Conservation (phyloP, 106 monocot genomes). For the Platanthera guangdongensis region DNA sequence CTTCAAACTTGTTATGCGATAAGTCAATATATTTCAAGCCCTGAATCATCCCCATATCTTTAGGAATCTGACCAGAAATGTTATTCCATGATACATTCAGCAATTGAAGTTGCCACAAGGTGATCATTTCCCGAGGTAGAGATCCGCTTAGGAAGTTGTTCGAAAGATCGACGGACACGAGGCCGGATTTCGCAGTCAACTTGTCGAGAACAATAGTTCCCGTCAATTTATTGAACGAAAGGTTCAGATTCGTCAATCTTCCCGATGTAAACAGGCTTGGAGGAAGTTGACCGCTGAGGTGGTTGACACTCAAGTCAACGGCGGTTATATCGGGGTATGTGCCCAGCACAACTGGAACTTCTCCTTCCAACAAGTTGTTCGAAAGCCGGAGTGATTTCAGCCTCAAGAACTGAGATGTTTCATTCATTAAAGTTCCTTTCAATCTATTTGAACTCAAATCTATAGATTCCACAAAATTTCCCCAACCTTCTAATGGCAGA, state of each 20-base stretch:
- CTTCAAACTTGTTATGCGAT: conserved; percentile 46
- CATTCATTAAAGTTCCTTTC: conserved; percentile 48
- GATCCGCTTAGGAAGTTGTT: conserved; percentile 50
- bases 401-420: conserved; percentile 64
- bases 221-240: conserved; percentile 65
- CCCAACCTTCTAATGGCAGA: conserved; percentile 51
- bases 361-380: conserved; percentile 56
- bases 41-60: conserved; percentile 38
- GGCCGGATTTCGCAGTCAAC: conserved; percentile 17
- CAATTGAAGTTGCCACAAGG: conserved; percentile 24
- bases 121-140: conserved; percentile 32
- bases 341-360: conserved; percentile 55
- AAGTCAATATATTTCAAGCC: conserved; percentile 45
- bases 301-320: conserved; percentile 61
- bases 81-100: conserved; percentile 54
- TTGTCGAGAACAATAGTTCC: conserved; percentile 34
- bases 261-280: conserved; percentile 39
- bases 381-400: conserved; percentile 47
- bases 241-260: conserved; percentile 50
- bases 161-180: conserved; percentile 63
- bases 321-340: conserved; percentile 50
- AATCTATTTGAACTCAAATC: conserved; percentile 60
- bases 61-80: conserved; percentile 54
- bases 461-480: conserved; percentile 57
- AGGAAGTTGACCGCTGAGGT: conserved; percentile 46